These are phyloP conservation scores for Neurospora hispaniola DNA, from an alignment of 495 filamentous ascomycete species.

Conservation along the genomic window DNA sequence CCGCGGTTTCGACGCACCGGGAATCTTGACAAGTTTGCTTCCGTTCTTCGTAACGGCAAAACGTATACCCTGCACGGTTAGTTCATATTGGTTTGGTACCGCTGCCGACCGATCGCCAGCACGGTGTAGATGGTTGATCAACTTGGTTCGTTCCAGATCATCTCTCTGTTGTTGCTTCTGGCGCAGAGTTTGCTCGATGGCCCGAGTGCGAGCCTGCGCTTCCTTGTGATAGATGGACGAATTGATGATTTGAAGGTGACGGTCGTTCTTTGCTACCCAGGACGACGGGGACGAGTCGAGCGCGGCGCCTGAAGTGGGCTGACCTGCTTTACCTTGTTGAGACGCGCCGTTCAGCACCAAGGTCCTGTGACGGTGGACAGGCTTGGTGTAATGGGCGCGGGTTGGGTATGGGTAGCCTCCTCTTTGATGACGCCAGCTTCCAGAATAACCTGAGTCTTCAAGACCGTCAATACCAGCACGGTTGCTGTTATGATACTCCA, in stretches of 20 bases:
- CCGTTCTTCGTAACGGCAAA: constrained; percentile 70
- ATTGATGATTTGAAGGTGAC: constrained; percentile 86
- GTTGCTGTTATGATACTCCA: neutral
- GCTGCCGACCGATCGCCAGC: constrained; percentile 3
- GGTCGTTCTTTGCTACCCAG: constrained; percentile 73
- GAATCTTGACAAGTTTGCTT: constrained; percentile 70
- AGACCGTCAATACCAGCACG: constrained; percentile 11
- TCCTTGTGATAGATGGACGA: constrained; percentile 70
- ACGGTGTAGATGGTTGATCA: constrained; percentile 37
- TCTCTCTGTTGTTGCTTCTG: constrained; percentile 49
- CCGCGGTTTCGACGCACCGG: constrained; percentile 41
- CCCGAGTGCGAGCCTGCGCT: constrained; percentile 55
- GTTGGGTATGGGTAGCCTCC: constrained; percentile 25
- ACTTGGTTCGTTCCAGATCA: constrained; percentile 52
- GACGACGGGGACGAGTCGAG: constrained; percentile 34
- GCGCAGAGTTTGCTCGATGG: constrained; percentile 60
- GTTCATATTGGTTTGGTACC: constrained; percentile 41
- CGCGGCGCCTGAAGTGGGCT: constrained; percentile 19
- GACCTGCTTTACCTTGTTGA: constrained; percentile 10
- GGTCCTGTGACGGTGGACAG: constrained; percentile 56
- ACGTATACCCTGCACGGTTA: constrained; percentile 63
- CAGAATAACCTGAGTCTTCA: constrained; percentile 15
- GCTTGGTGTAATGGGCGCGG: constrained; percentile 36
- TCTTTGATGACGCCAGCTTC: constrained; percentile 20
- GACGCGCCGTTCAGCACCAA: constrained; percentile 54